A percentile compares a stretch with the other conserved stretches of the same genome.
These are phyloP conservation scores for Auriscalpium microsporum DNA, from an alignment of 768 basidiomycete species.

Conservation along the genomic window DNA sequence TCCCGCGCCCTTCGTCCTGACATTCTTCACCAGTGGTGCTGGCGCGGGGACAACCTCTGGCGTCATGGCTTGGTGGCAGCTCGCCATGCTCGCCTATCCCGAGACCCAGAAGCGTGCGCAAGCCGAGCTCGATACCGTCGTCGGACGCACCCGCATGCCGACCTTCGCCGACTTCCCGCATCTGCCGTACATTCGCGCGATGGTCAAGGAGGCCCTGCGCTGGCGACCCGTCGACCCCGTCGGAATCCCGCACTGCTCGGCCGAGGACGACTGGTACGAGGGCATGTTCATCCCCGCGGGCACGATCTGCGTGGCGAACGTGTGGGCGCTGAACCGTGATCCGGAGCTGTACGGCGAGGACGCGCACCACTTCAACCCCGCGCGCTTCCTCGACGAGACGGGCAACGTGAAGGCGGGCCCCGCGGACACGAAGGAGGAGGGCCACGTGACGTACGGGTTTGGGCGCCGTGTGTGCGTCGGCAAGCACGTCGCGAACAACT, in stretches of 20 bases:
- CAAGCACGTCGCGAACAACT: slow-evolving; percentile 8
- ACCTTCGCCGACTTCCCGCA: slow-evolving; percentile 9
- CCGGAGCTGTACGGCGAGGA: slow-evolving; percentile 3
- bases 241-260: slow-evolving; percentile 6
- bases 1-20: background rate
- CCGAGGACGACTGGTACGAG: slow-evolving; percentile 9
- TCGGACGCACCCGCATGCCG: slow-evolving; percentile 11
- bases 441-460: slow-evolving; percentile 9
- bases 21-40: slow-evolving; percentile 5
- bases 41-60: slow-evolving; percentile 11
- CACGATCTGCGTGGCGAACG: background rate
- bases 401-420: background rate
- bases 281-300: slow-evolving; percentile 10
- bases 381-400: background rate
- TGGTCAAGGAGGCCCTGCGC: slow-evolving; percentile 11
- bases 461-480: slow-evolving; percentile 6
- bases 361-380: slow-evolving; percentile 4
- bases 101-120: slow-evolving; percentile 10
- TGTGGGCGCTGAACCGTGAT: slow-evolving; percentile 9
- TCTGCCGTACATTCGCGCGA: slow-evolving; percentile 4
- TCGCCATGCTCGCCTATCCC: slow-evolving; percentile 13
- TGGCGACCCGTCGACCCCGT: slow-evolving; percentile 9
- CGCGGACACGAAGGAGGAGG: slow-evolving; percentile 5
- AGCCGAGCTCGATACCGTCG: slow-evolving; percentile 13
- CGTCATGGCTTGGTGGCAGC: slow-evolving; percentile 6